These are phyloP conservation scores for Melanopsichium pennsylvanicum DNA, from an alignment of 1,284 basidiomycete genomes.

Conservation along the genomic window DNA sequence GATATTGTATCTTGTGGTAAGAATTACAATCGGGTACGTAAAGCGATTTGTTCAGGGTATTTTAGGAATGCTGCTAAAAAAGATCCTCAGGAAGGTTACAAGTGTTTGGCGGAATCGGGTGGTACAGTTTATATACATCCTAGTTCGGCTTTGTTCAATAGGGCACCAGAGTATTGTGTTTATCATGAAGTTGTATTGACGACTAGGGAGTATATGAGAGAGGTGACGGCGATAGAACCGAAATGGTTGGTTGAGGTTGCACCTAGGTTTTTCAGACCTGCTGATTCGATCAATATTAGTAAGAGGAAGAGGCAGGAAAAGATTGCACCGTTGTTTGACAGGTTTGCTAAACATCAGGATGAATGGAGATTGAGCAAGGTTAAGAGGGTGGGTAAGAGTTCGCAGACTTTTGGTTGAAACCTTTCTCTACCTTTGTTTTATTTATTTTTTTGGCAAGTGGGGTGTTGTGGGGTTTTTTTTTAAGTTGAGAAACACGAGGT, in stretches of 20 bases:
- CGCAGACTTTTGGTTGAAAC: conserved; percentile 42
- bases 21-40: conserved; percentile 91
- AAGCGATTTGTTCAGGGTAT: conserved; percentile 90
- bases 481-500: background rate
- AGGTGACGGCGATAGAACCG: conserved; percentile 93
- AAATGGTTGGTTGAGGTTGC: conserved; percentile 99
- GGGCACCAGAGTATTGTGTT: conserved; percentile 78
- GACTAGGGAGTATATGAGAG: conserved; percentile 85
- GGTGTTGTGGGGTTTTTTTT: too few species aligned
- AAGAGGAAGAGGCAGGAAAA: conserved; percentile 97
- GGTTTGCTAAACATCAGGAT: conserved; percentile 51
- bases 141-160: conserved; percentile 94
- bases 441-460: too few species aligned
- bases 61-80: conserved; percentile 71
- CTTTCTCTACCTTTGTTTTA: too few species aligned
- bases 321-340: conserved; percentile 82
- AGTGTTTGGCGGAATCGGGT: conserved; percentile 85
- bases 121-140: conserved; percentile 96
- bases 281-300: conserved; percentile 93
- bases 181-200: conserved; percentile 80
- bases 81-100: conserved; percentile 78
- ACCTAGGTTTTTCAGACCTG: conserved; percentile 96
- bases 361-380: conserved; percentile 52
- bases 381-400: conserved; percentile 40
- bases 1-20: conserved; percentile 89